Base-by-base conservation (phyloP, 148 eudicot genomes). In the Chenopodium quinoa region DNA sequence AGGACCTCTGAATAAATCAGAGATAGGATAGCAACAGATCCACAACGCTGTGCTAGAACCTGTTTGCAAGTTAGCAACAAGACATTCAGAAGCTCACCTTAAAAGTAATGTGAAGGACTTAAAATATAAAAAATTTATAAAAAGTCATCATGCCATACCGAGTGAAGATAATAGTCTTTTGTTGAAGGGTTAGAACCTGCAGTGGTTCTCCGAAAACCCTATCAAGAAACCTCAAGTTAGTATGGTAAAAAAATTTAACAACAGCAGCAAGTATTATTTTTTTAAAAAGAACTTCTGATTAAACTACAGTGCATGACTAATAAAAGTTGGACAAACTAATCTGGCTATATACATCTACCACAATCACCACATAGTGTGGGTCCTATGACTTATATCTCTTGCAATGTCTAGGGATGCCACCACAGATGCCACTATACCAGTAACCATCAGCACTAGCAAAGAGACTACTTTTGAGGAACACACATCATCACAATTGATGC, bases 11-110 rank as follows among this genome's bases (percentile, higher is more conserved):
- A 88, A 87, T 92, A 91, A 75, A 94, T 85, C 75, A 94, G 93
- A 50, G 93, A 85, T 63, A 94, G 87, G 87, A 94, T 87, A 79
- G 91, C 84, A 78, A 89, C 88, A 73, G 98, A 91, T 71, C 98
- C 98, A 77, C 83, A 82, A 68, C 98, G 94, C 85, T 92, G 96
- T 58, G 97, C 87, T 88, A 94, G 86, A 83, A 92, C 97, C 98
- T 94, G 88, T 23, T 66, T 64, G 75, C 70, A 78, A 71, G 47
- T 58, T 64, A 37, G 32, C 56, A 63, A 29, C 32, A 73, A 46
- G 23, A 25, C 29, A 75, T 23, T 40, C 32, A 79, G 44, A 70
- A 29, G 56, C 64, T 29, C 10, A 32, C 17, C 44, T 20, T 23
- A 60, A 62, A 47, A 14, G 68, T 66, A 56, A 66, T 37, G 34